Evolutionary conservation across 768 basidiomycete genomes (phyloP), one percentile per base, ranked within the genome.

Genomic region (Psilocybe subaeruginosa): DNA sequence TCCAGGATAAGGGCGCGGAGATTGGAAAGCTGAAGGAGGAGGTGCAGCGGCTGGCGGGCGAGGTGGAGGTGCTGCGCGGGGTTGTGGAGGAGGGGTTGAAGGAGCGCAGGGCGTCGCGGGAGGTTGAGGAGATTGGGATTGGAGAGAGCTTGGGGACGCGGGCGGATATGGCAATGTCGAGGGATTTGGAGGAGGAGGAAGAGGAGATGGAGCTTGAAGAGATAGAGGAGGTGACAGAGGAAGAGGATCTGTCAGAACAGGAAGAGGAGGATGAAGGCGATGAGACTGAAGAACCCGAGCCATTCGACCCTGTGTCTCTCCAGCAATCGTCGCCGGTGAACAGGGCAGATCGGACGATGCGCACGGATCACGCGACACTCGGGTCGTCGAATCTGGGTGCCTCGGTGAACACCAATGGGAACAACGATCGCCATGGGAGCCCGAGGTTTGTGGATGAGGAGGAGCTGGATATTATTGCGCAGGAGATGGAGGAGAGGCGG

Each of bases 31-130:
- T 97, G 9, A 81, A 83, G 39, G 78, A 82, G 9, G 92, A 96
- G 67, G 90, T 98, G 6, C 92, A 95, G 67, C 75, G 89, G 46
- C 83, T 97, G 4, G 88, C 85, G 0, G 87, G 88, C 3, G 95
- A 99, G 74, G 92, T 98, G 2, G 90, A 91, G 61, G 89, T 93
- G 2, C 79, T 97, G n/a, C 79, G 91, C 9, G 90, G 87, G 0
- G 90, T 95, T 0, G 92, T 98, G 0, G 92, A 96, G 72, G 90
- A 92, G 60, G 93, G 93, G 3, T 78, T 97, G 56, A 84, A 88
- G 62, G 92, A 93, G 64, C 74, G 94, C 29, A 76, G 89, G 41
- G 74, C 79, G 41, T 79, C 78, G 3, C 76, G 88, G 61, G 87
- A 90, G 55, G 70, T 64, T 27, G 59, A 61, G 14, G 14, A 16